Conservation (phyloP, 176 grass and related monocot genomes). For the Leersia perrieri region DNA sequence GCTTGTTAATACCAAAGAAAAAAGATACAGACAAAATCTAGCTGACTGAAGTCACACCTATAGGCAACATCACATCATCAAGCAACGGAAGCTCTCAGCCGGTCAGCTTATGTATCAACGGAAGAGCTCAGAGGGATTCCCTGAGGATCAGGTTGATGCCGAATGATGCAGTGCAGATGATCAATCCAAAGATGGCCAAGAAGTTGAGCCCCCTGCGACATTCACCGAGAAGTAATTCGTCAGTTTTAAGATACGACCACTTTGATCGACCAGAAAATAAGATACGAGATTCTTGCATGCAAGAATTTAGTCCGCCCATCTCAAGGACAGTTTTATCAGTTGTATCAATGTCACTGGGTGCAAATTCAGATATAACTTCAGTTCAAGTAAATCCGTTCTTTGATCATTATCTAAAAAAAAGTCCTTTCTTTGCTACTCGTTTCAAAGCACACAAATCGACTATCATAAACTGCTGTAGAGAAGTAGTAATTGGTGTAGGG, state of each 20-base stretch:
- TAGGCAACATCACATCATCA: background rate
- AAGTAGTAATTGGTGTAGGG: background rate
- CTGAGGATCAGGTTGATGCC: conserved; percentile 75
- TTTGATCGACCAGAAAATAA: background rate
- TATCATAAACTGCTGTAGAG: background rate
- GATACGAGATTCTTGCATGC: background rate
- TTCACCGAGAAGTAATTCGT: background rate
- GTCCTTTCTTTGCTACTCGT: background rate
- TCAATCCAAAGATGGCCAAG: conserved; percentile 67
- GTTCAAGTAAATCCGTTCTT: background rate
- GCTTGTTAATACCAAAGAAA: background rate
- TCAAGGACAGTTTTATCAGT: background rate
- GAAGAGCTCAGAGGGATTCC: conserved; percentile 51
- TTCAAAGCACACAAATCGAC: background rate
- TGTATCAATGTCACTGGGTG: background rate
- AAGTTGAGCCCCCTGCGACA: conserved; percentile 63
- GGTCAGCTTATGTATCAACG: conserved; percentile 4
- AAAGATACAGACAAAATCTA: background rate
- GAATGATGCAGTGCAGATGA: conserved; percentile 69
- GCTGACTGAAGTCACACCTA: background rate
- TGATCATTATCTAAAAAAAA: too few species aligned
- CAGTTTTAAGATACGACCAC: background rate
- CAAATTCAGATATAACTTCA: background rate
- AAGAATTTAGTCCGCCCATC: background rate
- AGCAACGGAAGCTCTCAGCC: background rate